Evolutionary conservation across 768 basidiomycete species (phyloP), one percentile per base, ranked within the genome.

Genomic region (Daedalea quercina): DNA sequence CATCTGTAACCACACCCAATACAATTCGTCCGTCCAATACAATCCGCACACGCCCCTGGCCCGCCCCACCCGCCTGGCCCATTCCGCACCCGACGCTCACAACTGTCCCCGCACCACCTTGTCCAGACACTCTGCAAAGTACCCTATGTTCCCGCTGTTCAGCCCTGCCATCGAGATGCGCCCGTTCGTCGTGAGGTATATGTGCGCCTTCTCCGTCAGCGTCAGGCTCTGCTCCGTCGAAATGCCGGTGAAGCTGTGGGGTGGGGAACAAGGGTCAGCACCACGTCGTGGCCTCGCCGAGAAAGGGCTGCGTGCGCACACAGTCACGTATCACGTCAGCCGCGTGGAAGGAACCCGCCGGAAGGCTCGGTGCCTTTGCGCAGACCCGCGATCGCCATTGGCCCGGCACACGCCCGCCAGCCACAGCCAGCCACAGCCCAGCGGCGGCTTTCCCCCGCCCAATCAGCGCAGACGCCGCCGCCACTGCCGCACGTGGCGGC

Each of bases 81-180:
- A 24, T 55, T 15, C 22, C 52, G 25, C 24, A 31, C 54, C n/a
- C n/a, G n/a, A n/a, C n/a, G n/a, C n/a, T n/a, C 64, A 76, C 53
- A 77, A 58, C 50, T 67, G 60, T 4, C 75, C 74, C 35, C 82
- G 77, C 46, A 90, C 81, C 12, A 76, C 86, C 64, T 70, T 76
- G 70, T 92, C 87, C 57, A 93, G 66, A 59, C 72, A 72, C 65
- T 74, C 74, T 20, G 85, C 90, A 76, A 92, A 82, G 67, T 88
- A 87, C 33, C 69, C 53, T n/a, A 95, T 68, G 70, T 94, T 96
- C 54, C 74, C 64, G 44, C 72, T 79, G 76, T 93, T 95, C 72
- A 95, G 68, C 15, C 90, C 94, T 3, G 93, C 90, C 93, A 97
- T 95, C 52, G 90, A 93, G 62, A 97, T 95, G 47, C 94, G 77